phyloP scores from a whole-genome alignment of 208 protist genomes.

The Leishmania aethiopica region DNA sequence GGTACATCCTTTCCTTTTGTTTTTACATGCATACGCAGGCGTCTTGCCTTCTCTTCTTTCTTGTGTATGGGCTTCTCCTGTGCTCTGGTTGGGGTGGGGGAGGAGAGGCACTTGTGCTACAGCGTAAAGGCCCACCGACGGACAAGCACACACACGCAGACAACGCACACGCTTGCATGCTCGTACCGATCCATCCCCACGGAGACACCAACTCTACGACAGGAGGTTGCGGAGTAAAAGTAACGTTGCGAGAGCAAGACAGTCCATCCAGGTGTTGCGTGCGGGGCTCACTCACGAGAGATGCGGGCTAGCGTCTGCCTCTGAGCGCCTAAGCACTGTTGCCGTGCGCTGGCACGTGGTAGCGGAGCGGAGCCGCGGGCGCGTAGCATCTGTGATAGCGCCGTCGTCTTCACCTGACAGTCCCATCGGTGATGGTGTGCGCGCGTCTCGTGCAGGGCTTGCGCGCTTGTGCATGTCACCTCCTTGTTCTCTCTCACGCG shows the following conservation, averaged over 20 bases:
- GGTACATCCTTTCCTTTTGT: neutral
- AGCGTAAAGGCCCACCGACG: neutral
- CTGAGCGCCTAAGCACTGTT: neutral
- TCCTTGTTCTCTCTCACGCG: neutral
- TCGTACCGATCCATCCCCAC: neutral
- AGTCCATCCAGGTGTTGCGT: no score
- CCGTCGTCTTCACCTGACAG: neutral
- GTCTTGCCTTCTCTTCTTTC: neutral
- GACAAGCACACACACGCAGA: neutral
- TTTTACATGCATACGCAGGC: neutral
- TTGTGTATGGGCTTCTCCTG: neutral
- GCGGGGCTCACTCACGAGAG: no score
- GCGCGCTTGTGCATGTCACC: neutral
- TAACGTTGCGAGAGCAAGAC: neutral
- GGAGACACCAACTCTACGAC: neutral
- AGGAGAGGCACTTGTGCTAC: neutral
- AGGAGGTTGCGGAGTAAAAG: neutral
- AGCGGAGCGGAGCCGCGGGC: neutral
- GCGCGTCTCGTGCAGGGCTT: neutral
- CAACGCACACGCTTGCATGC: neutral
- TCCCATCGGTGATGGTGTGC: neutral
- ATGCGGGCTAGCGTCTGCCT: neutral
- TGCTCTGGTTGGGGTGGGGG: neutral
- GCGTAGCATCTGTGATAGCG: neutral
- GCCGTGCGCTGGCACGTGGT: neutral